Conservation (phyloP, 345 rosid species). For the Durio zibethinus region DNA sequence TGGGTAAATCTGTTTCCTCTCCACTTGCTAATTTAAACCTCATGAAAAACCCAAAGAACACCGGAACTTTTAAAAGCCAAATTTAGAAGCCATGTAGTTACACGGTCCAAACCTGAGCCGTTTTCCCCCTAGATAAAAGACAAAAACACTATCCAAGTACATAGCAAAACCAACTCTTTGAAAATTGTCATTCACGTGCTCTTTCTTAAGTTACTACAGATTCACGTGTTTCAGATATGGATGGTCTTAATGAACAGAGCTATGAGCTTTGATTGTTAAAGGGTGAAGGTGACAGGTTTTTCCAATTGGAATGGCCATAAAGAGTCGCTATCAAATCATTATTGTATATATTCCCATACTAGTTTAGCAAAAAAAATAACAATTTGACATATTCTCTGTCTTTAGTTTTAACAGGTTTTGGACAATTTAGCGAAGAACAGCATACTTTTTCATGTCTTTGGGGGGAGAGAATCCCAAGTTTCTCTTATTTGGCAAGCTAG, state of each 20-base stretch:
- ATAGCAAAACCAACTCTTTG: not conserved
- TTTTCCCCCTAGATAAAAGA: not conserved
- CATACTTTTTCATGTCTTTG: no score
- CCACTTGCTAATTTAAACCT: no score
- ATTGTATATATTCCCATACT: not conserved
- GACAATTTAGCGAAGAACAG: not conserved
- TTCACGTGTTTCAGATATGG: not conserved
- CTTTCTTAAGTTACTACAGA: not conserved
- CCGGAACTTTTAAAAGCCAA: no score
- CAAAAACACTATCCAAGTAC: not conserved
- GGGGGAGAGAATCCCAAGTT: no score
- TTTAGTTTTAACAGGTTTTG: not conserved
- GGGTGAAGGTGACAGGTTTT: no score
- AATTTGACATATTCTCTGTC: not conserved
- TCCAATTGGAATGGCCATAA: not conserved
- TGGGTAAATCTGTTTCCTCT: no score
- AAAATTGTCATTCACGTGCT: not conserved
- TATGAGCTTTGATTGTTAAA: not conserved
- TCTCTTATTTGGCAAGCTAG: no score
- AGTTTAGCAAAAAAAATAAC: not conserved
- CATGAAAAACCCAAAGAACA: no score
- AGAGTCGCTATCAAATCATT: not conserved
- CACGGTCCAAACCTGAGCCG: not conserved
- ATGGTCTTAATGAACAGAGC: not conserved
- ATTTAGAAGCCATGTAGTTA: not conserved